Percentiles rank a stretch among this genome's conserved stretches.
phyloP scores from a whole-genome alignment of 2,329 filamentous ascomycete genomes.

The Blastomyces silverae region DNA sequence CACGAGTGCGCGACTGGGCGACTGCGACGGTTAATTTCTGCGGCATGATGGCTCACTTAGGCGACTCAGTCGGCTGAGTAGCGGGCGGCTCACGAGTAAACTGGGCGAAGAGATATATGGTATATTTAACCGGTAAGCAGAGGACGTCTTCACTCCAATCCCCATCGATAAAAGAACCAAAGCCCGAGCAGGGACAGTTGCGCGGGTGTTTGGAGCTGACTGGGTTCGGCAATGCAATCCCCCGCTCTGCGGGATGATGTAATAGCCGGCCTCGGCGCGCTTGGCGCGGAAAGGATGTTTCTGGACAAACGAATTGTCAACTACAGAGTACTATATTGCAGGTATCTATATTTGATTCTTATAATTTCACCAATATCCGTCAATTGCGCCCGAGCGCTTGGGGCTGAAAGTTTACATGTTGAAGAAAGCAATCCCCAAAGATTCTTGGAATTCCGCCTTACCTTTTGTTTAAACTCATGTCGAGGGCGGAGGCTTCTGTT shows the following conservation, averaged over 20 bases:
- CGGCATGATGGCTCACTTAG: slow-evolving; percentile 30
- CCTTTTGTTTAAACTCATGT: too few relatives aligned
- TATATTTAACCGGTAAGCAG: neutral
- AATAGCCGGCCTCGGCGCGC: neutral
- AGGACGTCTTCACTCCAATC: neutral
- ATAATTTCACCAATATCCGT: neutral
- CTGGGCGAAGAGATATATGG: neutral
- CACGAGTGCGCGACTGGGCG: slow-evolving; percentile 42
- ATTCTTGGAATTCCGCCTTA: neutral
- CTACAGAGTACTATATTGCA: too few relatives aligned
- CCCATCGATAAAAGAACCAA: too few relatives aligned
- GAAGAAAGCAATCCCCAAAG: neutral
- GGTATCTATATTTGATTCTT: neutral
- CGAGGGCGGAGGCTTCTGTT: neutral
- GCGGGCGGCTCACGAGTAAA: neutral
- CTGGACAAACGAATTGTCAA: too few relatives aligned
- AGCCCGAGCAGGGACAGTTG: too few relatives aligned
- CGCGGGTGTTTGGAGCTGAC: too few relatives aligned
- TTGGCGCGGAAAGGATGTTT: too few relatives aligned
- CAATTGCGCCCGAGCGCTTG: neutral
- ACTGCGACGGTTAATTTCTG: slow-evolving; percentile 41
- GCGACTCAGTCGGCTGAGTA: neutral
- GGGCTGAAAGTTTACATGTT: neutral
- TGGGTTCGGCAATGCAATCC: neutral
- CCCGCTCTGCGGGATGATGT: slow-evolving; percentile 6